A percentile compares a stretch with the other conserved stretches of the same genome.
phyloP scores from a whole-genome alignment of 495 filamentous ascomycete species.

The Xylaria venustula region DNA sequence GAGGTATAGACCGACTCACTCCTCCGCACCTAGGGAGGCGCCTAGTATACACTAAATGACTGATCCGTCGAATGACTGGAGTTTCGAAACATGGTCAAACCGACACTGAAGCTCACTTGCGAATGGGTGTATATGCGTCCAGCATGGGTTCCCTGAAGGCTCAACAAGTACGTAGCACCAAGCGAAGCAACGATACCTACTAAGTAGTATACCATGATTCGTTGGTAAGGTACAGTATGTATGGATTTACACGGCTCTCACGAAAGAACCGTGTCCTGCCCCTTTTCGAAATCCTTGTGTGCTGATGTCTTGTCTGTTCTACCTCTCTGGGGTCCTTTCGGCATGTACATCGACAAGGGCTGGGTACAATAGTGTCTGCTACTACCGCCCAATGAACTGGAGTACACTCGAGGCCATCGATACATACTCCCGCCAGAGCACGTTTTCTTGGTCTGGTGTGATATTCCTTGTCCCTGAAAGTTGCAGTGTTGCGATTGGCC shows the following conservation, averaged over 20 bases:
- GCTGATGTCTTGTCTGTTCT: too few relatives aligned
- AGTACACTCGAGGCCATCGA: background rate
- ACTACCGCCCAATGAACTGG: background rate
- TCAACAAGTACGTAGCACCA: background rate
- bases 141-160: too few relatives aligned
- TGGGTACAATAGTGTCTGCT: background rate
- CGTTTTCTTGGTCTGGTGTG: constrained; percentile 5
- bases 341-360: constrained; percentile 3
- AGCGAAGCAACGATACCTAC: too few relatives aligned
- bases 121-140: too few relatives aligned
- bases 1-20: too few relatives aligned
- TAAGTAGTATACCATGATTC: too few relatives aligned
- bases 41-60: too few relatives aligned
- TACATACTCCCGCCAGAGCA: constrained; percentile 4
- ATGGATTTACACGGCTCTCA: too few relatives aligned
- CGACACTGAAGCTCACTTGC: background rate
- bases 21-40: too few relatives aligned
- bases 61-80: background rate
- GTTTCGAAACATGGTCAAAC: background rate
- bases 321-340: background rate
- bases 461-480: constrained; percentile 5
- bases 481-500: background rate
- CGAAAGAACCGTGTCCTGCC: background rate
- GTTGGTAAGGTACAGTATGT: too few relatives aligned
- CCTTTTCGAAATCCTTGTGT: background rate